Evolutionary conservation across 768 basidiomycete genomes (phyloP), one percentile per base, ranked within the genome.

Genomic region (Lentinula guzmanii): DNA sequence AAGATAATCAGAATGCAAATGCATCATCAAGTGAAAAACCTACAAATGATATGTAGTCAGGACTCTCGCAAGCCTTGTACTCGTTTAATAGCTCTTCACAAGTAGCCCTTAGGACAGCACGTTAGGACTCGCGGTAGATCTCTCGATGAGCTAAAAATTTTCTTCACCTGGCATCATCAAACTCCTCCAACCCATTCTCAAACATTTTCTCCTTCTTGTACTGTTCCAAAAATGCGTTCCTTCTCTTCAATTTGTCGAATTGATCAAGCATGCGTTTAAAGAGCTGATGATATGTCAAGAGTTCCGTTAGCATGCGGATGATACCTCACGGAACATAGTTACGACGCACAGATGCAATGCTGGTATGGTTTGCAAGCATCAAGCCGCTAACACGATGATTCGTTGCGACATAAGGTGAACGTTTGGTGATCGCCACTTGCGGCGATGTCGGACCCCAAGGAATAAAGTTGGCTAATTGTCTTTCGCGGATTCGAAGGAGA

Each of bases 351-450:
- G 94, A 95, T 31, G 93, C 93, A 62, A 99, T 94, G 67, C 94
- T 95, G n/a, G 97, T 99, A 72, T 99, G 97, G 68, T 99, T 99
- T 9, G 95, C 97, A 54, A 99, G 83, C 97, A 99, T 98, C 55
- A 99, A 80, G 0, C 96, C 96, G 71, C 95, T 98, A 60, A 98
- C 95, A 11, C 95, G 89, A 72, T 99, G 95, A 68, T 89, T 91
- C 42, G 91, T 87, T 4, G 86, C 80, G 58, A 97, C 77, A 69
- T 96, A 96, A 5, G 94, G 95, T 15, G 93, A 95, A 67, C 85
- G 87, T 61, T 92, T 87, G 1, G 95, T 97, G 62, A 98, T 76
- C 5, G 97, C 96, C 6, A 99, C 96, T 74, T 99, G 97, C 67
- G 97, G 96, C 39, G 94, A 95, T 4, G 95, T 95, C 0, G 97